These are phyloP conservation scores for Crotalaria pallida DNA, from an alignment of 306 rosid genomes.

Conservation along the genomic window DNA sequence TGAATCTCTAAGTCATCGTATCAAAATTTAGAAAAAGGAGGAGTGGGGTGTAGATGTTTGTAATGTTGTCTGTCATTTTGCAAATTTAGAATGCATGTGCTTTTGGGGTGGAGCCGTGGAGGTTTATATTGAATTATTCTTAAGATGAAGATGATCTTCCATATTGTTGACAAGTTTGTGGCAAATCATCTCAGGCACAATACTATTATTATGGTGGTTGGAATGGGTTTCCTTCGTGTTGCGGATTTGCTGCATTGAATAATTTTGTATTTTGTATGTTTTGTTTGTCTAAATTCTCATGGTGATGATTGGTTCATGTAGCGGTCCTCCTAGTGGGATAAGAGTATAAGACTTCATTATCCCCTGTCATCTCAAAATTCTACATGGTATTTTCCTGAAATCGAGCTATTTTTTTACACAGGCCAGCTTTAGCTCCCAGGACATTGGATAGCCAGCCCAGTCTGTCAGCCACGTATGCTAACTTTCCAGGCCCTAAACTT, in stretches of 20 bases:
- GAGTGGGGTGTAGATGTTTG: background rate
- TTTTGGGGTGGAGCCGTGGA: too few relatives aligned
- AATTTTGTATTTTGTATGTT: background rate
- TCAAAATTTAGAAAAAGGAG: background rate
- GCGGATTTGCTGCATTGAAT: constrained; percentile 10
- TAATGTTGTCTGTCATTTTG: background rate
- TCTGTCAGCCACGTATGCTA: constrained; percentile 18
- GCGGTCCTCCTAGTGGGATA: background rate
- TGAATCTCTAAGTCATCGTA: background rate
- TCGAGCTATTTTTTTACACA: constrained; percentile 25
- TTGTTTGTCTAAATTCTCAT: background rate
- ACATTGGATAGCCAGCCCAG: constrained; percentile 29
- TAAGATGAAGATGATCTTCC: too few relatives aligned
- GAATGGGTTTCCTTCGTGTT: background rate
- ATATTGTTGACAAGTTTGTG: background rate
- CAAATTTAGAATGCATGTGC: background rate
- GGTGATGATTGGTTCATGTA: background rate
- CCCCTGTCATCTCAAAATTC: background rate
- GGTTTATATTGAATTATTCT: too few relatives aligned
- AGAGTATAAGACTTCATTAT: background rate
- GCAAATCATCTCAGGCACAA: background rate
- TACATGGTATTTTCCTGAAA: constrained; percentile 8
- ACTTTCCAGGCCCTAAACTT: constrained; percentile 24
- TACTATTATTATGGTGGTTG: background rate
- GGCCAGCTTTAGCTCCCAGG: constrained; percentile 38